These are phyloP conservation scores for Spiraea crenata DNA, from an alignment of 331 rosid species.

Conservation along the genomic window DNA sequence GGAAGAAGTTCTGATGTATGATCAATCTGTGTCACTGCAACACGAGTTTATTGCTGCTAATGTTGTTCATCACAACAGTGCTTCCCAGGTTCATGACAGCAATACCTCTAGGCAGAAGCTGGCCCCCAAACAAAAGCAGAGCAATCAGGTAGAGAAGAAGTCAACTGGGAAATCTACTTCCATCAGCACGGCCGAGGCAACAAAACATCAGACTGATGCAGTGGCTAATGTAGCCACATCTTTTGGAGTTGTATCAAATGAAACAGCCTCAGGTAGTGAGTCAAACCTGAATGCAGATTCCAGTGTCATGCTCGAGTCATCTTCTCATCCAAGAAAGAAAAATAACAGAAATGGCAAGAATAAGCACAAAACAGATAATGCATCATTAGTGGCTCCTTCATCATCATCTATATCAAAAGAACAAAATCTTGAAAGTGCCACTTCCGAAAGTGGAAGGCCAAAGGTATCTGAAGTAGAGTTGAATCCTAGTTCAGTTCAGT, in stretches of 20 bases:
- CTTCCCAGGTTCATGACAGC: constrained; percentile 47
- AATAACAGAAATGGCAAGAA: constrained; percentile 54
- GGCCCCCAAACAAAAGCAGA: constrained; percentile 59
- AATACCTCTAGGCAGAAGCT: constrained; percentile 55
- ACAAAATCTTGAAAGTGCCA: constrained; percentile 32
- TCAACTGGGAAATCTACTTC: constrained; percentile 44
- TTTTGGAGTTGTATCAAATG: constrained; percentile 34
- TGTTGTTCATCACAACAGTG: constrained; percentile 27
- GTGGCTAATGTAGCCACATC: constrained; percentile 28
- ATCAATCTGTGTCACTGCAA: constrained; percentile 39
- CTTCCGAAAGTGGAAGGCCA: constrained; percentile 48
- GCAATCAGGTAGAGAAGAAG: constrained; percentile 38
- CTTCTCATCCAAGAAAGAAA: constrained; percentile 62
- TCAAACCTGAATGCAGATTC: constrained; percentile 34
- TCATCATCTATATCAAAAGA: constrained; percentile 45
- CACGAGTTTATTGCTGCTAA: constrained; percentile 45
- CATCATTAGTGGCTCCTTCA: constrained; percentile 30
- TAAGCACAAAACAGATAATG: constrained; percentile 64
- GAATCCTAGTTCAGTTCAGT: constrained; percentile 45
- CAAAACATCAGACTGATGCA: constrained; percentile 39
- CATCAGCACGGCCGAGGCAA: constrained; percentile 26
- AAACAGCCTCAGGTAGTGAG: constrained; percentile 30
- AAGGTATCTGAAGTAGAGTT: constrained; percentile 45
- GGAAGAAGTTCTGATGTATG: constrained; percentile 40
- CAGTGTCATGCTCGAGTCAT: constrained; percentile 40